phyloP scores from a whole-genome alignment of 257 asterid species.

The Vinca minor region DNA sequence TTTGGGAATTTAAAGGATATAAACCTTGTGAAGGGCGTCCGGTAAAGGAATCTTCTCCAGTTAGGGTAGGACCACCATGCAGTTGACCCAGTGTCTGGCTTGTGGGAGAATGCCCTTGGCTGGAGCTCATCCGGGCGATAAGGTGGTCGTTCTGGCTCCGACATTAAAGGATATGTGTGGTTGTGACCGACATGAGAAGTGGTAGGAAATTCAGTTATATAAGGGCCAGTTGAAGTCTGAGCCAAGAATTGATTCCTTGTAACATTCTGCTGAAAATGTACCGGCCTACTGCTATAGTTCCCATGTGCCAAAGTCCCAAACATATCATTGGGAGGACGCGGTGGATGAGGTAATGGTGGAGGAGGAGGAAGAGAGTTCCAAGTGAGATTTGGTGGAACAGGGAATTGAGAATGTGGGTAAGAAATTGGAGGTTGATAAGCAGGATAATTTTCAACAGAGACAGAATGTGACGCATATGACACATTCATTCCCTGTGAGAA shows the following conservation, averaged over 20 bases:
- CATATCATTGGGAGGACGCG: constrained; percentile 18
- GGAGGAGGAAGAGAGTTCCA: constrained; percentile 55
- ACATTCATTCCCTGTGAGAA: constrained; percentile 28
- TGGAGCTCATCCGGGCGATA: constrained; percentile 29
- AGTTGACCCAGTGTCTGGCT: constrained; percentile 29
- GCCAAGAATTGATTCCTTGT: constrained; percentile 33
- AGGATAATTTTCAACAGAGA: constrained; percentile 25
- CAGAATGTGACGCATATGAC: constrained; percentile 29
- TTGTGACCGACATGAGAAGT: constrained; percentile 35
- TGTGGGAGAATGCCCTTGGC: constrained; percentile 27
- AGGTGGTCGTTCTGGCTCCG: constrained; percentile 29
- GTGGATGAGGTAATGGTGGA: constrained; percentile 27
- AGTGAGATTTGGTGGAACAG: constrained; percentile 34
- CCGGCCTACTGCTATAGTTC: constrained; percentile 30
- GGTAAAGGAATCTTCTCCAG: too few species aligned
- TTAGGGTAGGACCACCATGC: constrained; percentile 35
- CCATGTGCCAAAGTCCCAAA: constrained; percentile 18
- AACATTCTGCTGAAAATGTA: constrained; percentile 37
- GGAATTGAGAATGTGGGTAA: constrained; percentile 44
- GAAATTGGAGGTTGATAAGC: constrained; percentile 46
- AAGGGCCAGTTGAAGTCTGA: constrained; percentile 31
- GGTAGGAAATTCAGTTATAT: constrained; percentile 31
- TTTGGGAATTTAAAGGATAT: constrained; percentile 24
- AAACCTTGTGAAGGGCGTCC: constrained; percentile 29
- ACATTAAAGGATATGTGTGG: constrained; percentile 31